Conservation (phyloP, 202 grass and related monocot genomes). For the Musa balbisiana region DNA sequence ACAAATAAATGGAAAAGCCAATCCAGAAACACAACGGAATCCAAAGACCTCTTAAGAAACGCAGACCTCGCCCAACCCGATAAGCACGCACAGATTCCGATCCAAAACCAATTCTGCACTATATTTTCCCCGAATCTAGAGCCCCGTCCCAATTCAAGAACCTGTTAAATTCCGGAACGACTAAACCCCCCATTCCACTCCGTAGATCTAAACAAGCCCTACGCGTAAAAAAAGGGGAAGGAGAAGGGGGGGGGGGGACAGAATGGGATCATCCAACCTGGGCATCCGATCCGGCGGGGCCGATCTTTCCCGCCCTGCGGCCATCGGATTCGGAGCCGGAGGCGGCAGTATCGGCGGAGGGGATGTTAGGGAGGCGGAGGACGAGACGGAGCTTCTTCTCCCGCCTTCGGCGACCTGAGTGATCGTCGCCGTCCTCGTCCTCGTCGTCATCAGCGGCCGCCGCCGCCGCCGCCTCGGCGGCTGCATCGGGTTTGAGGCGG, state of each 20-base stretch:
- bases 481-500: neutral
- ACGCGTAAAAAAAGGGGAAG: neutral
- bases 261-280: neutral
- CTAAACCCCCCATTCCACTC: neutral
- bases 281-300: neutral
- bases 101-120: neutral
- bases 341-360: neutral
- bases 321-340: constrained; percentile 14
- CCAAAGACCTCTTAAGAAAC: neutral
- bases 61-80: neutral
- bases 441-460: neutral
- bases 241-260: neutral
- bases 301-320: constrained; percentile 2
- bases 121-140: neutral
- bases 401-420: neutral
- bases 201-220: neutral
- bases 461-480: neutral
- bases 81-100: neutral
- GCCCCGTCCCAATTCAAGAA: neutral
- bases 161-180: neutral
- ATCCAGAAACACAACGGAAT: constrained; percentile 7
- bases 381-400: constrained; percentile 19
- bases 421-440: constrained; percentile 3
- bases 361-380: neutral
- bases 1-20: neutral